Evolutionary conservation across 495 filamentous ascomycete species (phyloP), one percentile per base, ranked within the genome.

Genomic region (Coniosporium apollinis): DNA sequence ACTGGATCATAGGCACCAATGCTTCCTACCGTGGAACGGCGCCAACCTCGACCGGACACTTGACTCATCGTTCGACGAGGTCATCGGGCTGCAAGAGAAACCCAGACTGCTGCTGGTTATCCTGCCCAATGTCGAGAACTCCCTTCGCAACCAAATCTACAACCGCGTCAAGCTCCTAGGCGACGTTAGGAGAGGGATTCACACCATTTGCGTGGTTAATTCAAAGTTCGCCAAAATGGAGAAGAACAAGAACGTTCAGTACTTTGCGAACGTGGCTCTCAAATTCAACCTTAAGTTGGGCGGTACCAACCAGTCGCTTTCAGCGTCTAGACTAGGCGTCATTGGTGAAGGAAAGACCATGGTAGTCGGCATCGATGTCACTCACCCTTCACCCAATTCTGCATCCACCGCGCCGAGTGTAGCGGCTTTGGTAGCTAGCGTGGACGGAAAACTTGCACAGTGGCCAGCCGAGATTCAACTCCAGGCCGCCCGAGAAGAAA

Each of bases 281-380:
- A 93, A 86, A 51, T 70, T 91, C 56, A 94, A 94, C 50, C 53
- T 91, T 28, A 94, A 94, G 56, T 64, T 78, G 37, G 82, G 83
- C 4, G 87, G 87, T 0, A 55, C 64, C 15, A 92, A 92, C 41
- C 82, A 93, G 46, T 50, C n/a, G 44, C 3, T 47, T 93, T 0
- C n/a, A n/a, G n/a, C n/a, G n/a, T n/a, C n/a, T n/a, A n/a, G 50
- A 82, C 13, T 48, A 87, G 22, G 57, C 54, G 37, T 49, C 51
- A 1, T 39, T 55, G 24, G n/a, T n/a, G 59, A 74, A 15, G 66
- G 64, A 4, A 70, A 69, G 36, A 85, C 79, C 0, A 93, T 94
- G 79, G 59, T 93, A n/a, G 65, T 87, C 21, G 86, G 86, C 0
- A 74, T 84, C 29, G 86, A 94, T 46, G 84, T 92, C 2, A 89